phyloP scores from a whole-genome alignment of 345 rosid species.

The Brassica carinata region DNA sequence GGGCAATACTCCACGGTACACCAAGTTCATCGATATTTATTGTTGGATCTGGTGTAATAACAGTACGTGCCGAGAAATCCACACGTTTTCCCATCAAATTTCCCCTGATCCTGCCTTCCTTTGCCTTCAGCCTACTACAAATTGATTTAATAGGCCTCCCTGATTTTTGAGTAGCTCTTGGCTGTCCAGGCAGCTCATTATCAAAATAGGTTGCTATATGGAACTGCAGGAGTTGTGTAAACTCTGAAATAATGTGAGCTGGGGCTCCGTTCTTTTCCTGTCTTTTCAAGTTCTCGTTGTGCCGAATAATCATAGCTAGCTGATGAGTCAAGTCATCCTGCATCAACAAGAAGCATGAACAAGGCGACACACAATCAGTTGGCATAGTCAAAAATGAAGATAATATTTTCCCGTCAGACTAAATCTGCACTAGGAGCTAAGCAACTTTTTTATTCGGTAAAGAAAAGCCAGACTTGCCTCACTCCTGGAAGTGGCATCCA shows the following conservation, averaged over 20 bases:
- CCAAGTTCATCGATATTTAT: conserved; percentile 94
- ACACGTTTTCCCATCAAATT: conserved; percentile 99
- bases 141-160: conserved; percentile 98
- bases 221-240: conserved; percentile 91
- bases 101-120: conserved; percentile 96
- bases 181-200: conserved; percentile 97
- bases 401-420: not conserved
- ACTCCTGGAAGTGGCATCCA: conserved; percentile 90
- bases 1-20: conserved; percentile 97
- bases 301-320: conserved; percentile 88
- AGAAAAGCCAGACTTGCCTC: conserved; percentile 57
- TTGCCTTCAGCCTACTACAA: conserved; percentile 96
- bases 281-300: conserved; percentile 84
- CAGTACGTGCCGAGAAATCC: conserved; percentile 96
- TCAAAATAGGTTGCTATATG: conserved; percentile 96
- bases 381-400: not conserved
- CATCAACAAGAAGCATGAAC: conserved; percentile 37
- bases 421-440: conserved; percentile 1
- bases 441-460: not conserved
- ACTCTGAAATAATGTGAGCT: conserved; percentile 95
- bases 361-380: conserved; percentile 8
- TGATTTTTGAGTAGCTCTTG: conserved; percentile 98
- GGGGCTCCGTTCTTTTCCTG: conserved; percentile 98
- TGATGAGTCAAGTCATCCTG: conserved; percentile 99
- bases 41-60: conserved; percentile 95